Conservation (phyloP, 495 filamentous ascomycete species). For the Talaromyces nanjingensis region DNA sequence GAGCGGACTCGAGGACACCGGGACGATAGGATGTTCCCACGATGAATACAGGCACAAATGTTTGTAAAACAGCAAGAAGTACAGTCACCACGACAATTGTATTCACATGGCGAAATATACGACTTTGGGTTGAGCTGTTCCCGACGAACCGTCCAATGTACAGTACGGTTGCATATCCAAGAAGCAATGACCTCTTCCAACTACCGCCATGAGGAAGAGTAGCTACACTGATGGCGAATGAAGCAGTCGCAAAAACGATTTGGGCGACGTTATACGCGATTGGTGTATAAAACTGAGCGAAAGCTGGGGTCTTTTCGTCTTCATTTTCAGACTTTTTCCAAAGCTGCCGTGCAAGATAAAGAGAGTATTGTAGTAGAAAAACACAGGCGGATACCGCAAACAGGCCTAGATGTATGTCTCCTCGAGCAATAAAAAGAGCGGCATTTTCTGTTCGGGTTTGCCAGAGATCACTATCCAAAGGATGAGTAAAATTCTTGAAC, state of each 20-base stretch:
- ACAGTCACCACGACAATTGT: constrained; percentile 8
- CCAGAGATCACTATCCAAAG: constrained; percentile 13
- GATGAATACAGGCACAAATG: constrained; percentile 15
- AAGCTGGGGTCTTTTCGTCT: not conserved
- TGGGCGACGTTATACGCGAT: constrained; percentile 15
- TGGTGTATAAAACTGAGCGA: constrained; percentile 4
- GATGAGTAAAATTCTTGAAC: not conserved
- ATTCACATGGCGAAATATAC: constrained; percentile 17
- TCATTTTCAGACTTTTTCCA: not conserved
- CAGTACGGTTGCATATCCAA: constrained; percentile 16
- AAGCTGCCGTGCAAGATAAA: not conserved
- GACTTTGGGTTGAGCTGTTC: not conserved
- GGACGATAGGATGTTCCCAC: constrained; percentile 15
- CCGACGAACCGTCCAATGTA: constrained; percentile 11
- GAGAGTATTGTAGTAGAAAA: constrained; percentile 3
- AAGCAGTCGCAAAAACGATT: constrained; percentile 10
- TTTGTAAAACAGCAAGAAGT: constrained; percentile 12
- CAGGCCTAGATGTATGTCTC: constrained; percentile 14
- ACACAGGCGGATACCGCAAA: constrained; percentile 11
- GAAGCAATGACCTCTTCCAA: constrained; percentile 14
- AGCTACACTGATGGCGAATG: constrained; percentile 15
- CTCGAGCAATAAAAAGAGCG: constrained; percentile 14
- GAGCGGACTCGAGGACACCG: constrained; percentile 1
- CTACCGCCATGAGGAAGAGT: constrained; percentile 2
- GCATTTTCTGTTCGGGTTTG: constrained; percentile 12